Percentiles rank a stretch among this genome's conserved stretches.
Evolutionary conservation across 257 asterid species (phyloP).

Genomic region (Pogostemon cablin): DNA sequence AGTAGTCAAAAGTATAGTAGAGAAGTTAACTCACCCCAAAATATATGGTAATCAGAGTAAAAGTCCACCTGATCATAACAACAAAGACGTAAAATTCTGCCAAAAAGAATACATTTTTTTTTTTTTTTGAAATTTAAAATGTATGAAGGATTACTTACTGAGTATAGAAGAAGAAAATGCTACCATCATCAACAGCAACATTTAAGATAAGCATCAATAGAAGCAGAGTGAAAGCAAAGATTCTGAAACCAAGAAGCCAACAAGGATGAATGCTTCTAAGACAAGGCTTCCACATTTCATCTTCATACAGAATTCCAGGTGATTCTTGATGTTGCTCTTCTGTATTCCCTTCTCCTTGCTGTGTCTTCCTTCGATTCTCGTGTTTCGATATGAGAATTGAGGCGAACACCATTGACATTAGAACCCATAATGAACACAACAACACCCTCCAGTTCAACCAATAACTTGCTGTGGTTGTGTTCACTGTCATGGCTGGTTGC

Average conservation of each 20-base stretch:
- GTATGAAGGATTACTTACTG: slow-evolving; percentile 57
- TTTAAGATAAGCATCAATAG: slow-evolving; percentile 70
- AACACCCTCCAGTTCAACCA: slow-evolving; percentile 94
- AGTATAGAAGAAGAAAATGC: slow-evolving; percentile 79
- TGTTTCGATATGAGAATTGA: slow-evolving; percentile 67
- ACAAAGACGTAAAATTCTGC: neutral
- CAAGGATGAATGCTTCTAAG: slow-evolving; percentile 74
- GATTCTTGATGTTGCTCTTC: slow-evolving; percentile 41
- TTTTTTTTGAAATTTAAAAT: too few species aligned
- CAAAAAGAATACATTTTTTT: neutral
- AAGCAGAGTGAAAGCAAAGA: slow-evolving; percentile 75
- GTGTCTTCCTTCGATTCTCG: slow-evolving; percentile 49
- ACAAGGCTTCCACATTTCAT: slow-evolving; percentile 91
- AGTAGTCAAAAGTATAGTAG: neutral
- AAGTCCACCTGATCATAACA: slow-evolving; percentile 77
- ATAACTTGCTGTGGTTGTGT: slow-evolving; percentile 73
- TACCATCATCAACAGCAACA: slow-evolving; percentile 70
- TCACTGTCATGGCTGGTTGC: slow-evolving; percentile 79
- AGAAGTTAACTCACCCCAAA: slow-evolving; percentile 66
- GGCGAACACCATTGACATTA: slow-evolving; percentile 67
- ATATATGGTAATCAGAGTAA: slow-evolving; percentile 70
- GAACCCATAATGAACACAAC: slow-evolving; percentile 69
- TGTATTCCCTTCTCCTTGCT: slow-evolving; percentile 30
- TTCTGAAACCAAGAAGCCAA: slow-evolving; percentile 76
- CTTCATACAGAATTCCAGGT: slow-evolving; percentile 66